Percentiles rank a stretch among this genome's conserved stretches.
Evolutionary conservation across 176 grass and related monocot species (phyloP).

Genomic region (Echinochloa phyllopogon): DNA sequence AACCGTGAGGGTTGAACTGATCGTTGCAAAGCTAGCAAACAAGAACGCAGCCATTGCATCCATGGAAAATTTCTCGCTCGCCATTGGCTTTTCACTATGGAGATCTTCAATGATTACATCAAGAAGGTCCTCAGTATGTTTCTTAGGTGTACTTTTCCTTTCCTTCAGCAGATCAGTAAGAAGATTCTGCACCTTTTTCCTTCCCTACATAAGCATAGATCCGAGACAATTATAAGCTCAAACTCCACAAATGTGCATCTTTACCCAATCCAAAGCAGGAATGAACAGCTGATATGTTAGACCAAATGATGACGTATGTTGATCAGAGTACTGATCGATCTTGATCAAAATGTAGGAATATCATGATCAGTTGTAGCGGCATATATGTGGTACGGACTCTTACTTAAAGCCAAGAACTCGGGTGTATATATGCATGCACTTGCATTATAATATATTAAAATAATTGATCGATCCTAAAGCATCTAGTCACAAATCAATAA

Average conservation of each 20-base stretch:
- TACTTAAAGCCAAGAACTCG: too few species aligned
- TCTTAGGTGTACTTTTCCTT: not conserved
- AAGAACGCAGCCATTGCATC: slow-evolving; percentile 9
- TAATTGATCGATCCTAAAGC: too few species aligned
- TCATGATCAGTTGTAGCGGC: not conserved
- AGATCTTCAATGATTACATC: not conserved
- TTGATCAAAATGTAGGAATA: not conserved
- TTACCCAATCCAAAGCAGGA: too few species aligned
- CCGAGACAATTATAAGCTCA: too few species aligned
- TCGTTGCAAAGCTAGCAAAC: slow-evolving; percentile 7
- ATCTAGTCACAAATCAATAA: too few species aligned
- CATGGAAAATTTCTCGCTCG: not conserved
- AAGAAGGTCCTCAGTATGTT: not conserved
- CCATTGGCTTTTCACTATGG: not conserved
- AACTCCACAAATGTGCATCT: too few species aligned
- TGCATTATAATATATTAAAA: too few species aligned
- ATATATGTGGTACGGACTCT: not conserved
- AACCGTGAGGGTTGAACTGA: not conserved
- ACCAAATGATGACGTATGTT: too few species aligned
- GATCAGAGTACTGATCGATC: not conserved
- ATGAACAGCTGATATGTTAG: too few species aligned
- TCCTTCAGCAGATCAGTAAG: slow-evolving; percentile 12
- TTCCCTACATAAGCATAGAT: not conserved
- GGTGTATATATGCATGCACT: too few species aligned
- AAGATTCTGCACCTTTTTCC: slow-evolving; percentile 23